phyloP scores from a whole-genome alignment of 2,329 filamentous ascomycete genomes.

The Xylaria sp. region DNA sequence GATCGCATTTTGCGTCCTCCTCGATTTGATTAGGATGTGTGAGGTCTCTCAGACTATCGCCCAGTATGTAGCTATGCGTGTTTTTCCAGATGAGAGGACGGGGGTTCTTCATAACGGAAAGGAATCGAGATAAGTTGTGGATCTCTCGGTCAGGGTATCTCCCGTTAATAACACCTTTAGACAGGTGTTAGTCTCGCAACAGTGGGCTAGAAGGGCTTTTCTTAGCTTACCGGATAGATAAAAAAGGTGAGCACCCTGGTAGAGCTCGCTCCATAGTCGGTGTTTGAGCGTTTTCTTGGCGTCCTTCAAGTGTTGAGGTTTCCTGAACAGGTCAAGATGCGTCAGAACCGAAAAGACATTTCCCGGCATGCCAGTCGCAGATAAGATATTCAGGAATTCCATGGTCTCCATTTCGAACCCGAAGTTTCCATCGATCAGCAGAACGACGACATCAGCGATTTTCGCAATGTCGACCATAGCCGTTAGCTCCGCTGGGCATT shows the following conservation, averaged over 20 bases:
- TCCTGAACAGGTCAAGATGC: slow-evolving; percentile 94
- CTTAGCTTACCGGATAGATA: slow-evolving; percentile 75
- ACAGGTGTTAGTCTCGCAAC: slow-evolving; percentile 17
- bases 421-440: slow-evolving; percentile 99
- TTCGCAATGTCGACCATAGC: slow-evolving; percentile 98
- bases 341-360: slow-evolving; percentile 98
- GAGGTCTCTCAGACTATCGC: slow-evolving; percentile 94
- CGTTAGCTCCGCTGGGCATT: slow-evolving; percentile 96
- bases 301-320: slow-evolving; percentile 83
- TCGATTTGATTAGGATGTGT: slow-evolving; percentile 94
- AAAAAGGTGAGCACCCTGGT: slow-evolving; percentile 96
- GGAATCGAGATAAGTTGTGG: slow-evolving; percentile 92
- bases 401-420: slow-evolving; percentile 99
- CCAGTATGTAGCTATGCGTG: slow-evolving; percentile 91
- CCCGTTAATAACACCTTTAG: slow-evolving; percentile 83
- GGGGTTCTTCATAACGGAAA: slow-evolving; percentile 99
- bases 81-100: slow-evolving; percentile 97
- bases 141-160: slow-evolving; percentile 96
- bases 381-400: slow-evolving; percentile 96
- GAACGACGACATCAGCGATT: slow-evolving; percentile 93
- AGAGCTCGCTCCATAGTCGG: slow-evolving; percentile 95
- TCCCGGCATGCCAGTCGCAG: slow-evolving; percentile 96
- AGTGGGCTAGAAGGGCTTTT: background rate
- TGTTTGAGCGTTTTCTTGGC: slow-evolving; percentile 98
- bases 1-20: slow-evolving; percentile 87